These are phyloP conservation scores for Chaetomium fimeti DNA, from an alignment of 495 filamentous ascomycete genomes.

Conservation along the genomic window DNA sequence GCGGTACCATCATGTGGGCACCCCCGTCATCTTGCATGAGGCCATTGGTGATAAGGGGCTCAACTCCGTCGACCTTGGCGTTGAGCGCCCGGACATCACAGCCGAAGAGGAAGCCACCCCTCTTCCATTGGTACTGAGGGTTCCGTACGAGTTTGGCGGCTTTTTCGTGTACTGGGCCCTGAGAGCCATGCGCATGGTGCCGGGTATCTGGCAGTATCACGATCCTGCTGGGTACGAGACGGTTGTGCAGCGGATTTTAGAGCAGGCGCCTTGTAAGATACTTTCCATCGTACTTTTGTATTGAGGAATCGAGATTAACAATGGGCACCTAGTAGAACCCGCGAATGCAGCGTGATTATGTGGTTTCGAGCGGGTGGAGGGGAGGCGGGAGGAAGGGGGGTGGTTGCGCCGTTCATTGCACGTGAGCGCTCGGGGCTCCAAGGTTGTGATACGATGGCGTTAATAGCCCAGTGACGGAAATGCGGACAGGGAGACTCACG, in stretches of 20 bases:
- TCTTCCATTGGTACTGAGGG: neutral
- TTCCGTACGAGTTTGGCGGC: slow-evolving; percentile 1
- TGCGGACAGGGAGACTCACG: too few species aligned
- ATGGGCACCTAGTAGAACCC: neutral
- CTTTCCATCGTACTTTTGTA: neutral
- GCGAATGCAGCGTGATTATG: neutral
- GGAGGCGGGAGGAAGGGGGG: too few species aligned
- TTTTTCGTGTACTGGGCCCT: slow-evolving; percentile 8
- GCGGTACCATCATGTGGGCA: slow-evolving; percentile 10
- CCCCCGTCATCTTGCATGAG: neutral
- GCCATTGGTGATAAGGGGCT: neutral
- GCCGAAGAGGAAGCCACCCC: slow-evolving; percentile 3
- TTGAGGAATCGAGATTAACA: neutral
- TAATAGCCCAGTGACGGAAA: too few species aligned
- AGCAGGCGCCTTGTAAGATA: neutral
- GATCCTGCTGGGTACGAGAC: slow-evolving; percentile 5
- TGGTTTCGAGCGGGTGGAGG: neutral
- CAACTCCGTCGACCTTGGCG: neutral
- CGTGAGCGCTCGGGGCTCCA: too few species aligned
- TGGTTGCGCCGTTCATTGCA: too few species aligned
- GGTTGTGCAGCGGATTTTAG: slow-evolving; percentile 9
- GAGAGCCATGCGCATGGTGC: neutral
- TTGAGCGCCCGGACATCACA: slow-evolving; percentile 9
- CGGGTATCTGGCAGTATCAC: neutral
- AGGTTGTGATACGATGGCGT: too few species aligned